Base-by-base conservation (phyloP, 768 basidiomycete genomes). In the Tricholoma sp. region DNA sequence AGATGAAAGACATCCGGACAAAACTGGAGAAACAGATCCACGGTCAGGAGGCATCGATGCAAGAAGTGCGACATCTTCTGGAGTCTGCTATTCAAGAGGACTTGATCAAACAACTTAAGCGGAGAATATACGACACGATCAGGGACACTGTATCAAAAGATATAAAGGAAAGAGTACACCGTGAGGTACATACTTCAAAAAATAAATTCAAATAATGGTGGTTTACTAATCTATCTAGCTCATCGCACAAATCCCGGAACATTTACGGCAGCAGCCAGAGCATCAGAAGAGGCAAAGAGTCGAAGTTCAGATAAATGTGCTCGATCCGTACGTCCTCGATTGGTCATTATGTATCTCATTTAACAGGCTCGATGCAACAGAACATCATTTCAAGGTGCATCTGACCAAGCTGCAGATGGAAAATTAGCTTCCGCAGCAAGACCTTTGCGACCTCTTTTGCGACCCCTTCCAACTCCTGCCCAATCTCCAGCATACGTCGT, bases 401-500 rank as follows among this genome's bases (percentile, higher is more conserved):
- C 37, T 39, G 72, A 75, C 45, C 69, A 73, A 57, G 78, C 79
- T 64, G 64, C 71, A 10, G 67, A 70, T 19, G 63, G 81, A 60
- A 59, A 72, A 56, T 66, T 72, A 4, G 67, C 71, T 50, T 68
- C 73, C 21, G 69, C 74, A 43, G 63, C 67, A n/a, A 76, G 74
- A 16, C 76, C 77, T 10, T 69, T 83, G 27, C 73, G 77, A 19
- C 80, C 81, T 16, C 76, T 83, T 3, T 68, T 83, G 14, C 77
- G 81, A 0, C 81, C 82, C 1, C 68, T 79, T 18, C 76, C 77
- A 1, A 78, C 76, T 16, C 75, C 76, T 43, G 72, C 77, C 50
- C 78, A 80, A 61, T 79, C 79, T 5, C 79, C 79, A 2, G 60
- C 69, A 35, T 67, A 67, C 49, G 63, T 70, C 8, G 37, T 68